A percentile compares a stretch with the other conserved stretches of the same genome.
Evolutionary conservation across 1,284 basidiomycete species (phyloP).

Genomic region (Gymnopus androsaceus): DNA sequence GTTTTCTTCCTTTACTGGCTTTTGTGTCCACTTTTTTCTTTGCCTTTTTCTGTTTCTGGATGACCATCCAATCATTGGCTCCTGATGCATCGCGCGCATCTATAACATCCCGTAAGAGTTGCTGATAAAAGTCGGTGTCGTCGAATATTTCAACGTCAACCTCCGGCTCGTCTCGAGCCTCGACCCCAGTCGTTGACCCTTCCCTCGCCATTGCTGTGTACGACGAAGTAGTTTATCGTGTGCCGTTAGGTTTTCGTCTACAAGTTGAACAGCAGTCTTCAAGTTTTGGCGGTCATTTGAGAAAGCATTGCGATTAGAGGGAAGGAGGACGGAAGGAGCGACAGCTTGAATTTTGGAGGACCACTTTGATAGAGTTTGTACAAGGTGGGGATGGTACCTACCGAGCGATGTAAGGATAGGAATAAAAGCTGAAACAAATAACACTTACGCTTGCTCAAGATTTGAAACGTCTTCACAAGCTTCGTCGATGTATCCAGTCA

Average conservation of each 20-base stretch:
- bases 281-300: conserved; percentile 47
- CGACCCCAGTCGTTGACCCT: conserved; percentile 44
- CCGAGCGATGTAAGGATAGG: conserved; percentile 11
- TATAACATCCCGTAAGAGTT: conserved; percentile 86
- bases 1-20: conserved; percentile 89
- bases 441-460: conserved; percentile 60
- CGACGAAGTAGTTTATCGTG: conserved; percentile 56
- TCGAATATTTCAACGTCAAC: conserved; percentile 69
- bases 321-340: conserved; percentile 72
- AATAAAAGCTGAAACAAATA: not conserved
- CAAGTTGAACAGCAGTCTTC: conserved; percentile 67
- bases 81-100: conserved; percentile 55
- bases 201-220: conserved; percentile 55
- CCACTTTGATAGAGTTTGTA: conserved; percentile 87
- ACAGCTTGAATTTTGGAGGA: conserved; percentile 92
- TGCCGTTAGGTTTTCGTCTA: conserved; percentile 70
- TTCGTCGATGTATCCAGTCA: conserved; percentile 44
- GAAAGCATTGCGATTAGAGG: conserved; percentile 68
- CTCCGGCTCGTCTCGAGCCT: conserved; percentile 25
- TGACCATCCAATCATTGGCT: conserved; percentile 61
- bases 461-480: conserved; percentile 46
- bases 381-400: conserved; percentile 68
- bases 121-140: conserved; percentile 91
- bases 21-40: conserved; percentile 89
- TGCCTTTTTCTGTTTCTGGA: conserved; percentile 68